Evolutionary conservation across 2,329 filamentous ascomycete genomes (phyloP).

Genomic region (Penicillium sp.): DNA sequence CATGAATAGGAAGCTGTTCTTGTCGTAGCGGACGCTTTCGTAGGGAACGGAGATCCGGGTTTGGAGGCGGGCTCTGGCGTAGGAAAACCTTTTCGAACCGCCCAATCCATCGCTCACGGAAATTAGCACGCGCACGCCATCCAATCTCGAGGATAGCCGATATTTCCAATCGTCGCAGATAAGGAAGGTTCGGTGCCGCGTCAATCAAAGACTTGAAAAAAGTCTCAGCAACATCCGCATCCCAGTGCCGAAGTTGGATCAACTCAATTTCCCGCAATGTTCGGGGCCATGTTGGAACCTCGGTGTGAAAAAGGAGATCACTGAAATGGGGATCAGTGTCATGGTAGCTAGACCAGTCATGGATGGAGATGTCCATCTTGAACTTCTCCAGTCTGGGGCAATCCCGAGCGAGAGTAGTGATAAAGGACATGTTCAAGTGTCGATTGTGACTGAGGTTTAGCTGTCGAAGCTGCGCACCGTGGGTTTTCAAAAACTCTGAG

Average conservation of each 20-base stretch:
- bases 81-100: slow-evolving; percentile 58
- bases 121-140: slow-evolving; percentile 77
- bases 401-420: slow-evolving; percentile 60
- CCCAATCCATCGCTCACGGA: slow-evolving; percentile 74
- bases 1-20: neutral
- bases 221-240: slow-evolving; percentile 64
- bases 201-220: slow-evolving; percentile 78
- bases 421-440: slow-evolving; percentile 70
- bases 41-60: slow-evolving; percentile 30
- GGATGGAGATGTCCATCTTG: slow-evolving; percentile 75
- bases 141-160: slow-evolving; percentile 73
- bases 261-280: slow-evolving; percentile 70
- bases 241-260: slow-evolving; percentile 73
- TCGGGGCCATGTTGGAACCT: slow-evolving; percentile 75
- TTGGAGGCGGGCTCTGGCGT: slow-evolving; percentile 32
- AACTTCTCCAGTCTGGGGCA: slow-evolving; percentile 71
- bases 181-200: slow-evolving; percentile 62
- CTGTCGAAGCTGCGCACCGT: slow-evolving; percentile 65
- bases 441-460: slow-evolving; percentile 76
- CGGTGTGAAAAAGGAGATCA: slow-evolving; percentile 53
- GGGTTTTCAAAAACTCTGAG: slow-evolving; percentile 60
- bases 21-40: slow-evolving; percentile 12
- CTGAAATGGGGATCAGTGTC: slow-evolving; percentile 75
- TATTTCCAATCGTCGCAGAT: slow-evolving; percentile 68
- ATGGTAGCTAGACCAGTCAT: slow-evolving; percentile 63